phyloP scores from a whole-genome alignment of 2,329 filamentous ascomycete species.

The Aureobasidium leucospermi region DNA sequence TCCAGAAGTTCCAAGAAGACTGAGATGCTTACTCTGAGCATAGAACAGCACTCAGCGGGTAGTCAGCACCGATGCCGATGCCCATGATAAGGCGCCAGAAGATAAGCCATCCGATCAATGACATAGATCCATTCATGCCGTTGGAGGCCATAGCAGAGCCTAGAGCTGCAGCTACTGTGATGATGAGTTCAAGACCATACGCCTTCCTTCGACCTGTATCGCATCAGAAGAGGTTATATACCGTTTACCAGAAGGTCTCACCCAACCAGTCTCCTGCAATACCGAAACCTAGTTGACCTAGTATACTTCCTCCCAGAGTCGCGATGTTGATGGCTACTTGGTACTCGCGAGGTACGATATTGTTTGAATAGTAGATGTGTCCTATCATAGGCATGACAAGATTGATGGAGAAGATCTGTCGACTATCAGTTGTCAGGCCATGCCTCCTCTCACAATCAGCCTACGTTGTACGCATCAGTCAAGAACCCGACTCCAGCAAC shows the following conservation, averaged over 20 bases:
- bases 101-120: slow-evolving; percentile 31
- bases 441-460: not conserved
- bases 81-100: slow-evolving; percentile 35
- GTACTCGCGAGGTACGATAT: slow-evolving; percentile 17
- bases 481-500: slow-evolving; percentile 36
- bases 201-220: slow-evolving; percentile 31
- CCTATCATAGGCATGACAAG: slow-evolving; percentile 34
- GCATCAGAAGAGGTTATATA: not conserved
- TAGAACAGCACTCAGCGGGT: slow-evolving; percentile 33
- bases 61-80: slow-evolving; percentile 32
- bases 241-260: not conserved
- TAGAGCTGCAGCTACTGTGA: slow-evolving; percentile 57
- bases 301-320: slow-evolving; percentile 32
- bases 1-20: not conserved
- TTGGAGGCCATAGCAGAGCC: slow-evolving; percentile 58
- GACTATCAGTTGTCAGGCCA: not conserved
- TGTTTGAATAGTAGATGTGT: slow-evolving; percentile 27
- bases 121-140: not conserved
- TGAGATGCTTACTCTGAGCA: slow-evolving; percentile 27
- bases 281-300: slow-evolving; percentile 33
- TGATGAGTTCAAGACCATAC: slow-evolving; percentile 35
- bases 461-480: slow-evolving; percentile 31
- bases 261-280: slow-evolving; percentile 27
- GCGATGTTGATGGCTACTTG: slow-evolving; percentile 31
- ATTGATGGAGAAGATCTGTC: slow-evolving; percentile 30